Percentiles rank a stretch among this genome's conserved stretches.
Evolutionary conservation across 306 rosid species (phyloP).

Genomic region (Argentina anserina): DNA sequence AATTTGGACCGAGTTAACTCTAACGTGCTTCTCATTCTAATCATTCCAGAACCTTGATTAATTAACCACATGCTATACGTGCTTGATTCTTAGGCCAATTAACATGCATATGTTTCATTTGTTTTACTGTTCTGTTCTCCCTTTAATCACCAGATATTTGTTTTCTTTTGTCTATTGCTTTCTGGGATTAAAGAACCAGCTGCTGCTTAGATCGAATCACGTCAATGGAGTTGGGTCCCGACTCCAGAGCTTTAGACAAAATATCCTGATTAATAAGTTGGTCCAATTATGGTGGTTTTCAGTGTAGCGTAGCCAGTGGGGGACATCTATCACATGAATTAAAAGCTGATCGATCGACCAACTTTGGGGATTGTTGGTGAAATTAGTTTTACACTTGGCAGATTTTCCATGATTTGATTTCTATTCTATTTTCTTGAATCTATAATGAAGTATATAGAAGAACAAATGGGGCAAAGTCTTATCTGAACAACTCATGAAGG

Average conservation of each 20-base stretch:
- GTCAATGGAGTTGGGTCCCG: slow-evolving; percentile 4
- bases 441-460: background rate
- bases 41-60: background rate
- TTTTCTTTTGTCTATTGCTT: background rate
- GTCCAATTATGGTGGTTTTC: background rate
- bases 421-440: background rate
- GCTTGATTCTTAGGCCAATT: background rate
- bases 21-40: slow-evolving; percentile 1
- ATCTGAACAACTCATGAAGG: background rate
- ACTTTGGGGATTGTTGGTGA: background rate
- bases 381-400: background rate
- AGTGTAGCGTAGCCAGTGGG: background rate
- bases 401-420: background rate
- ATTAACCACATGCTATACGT: background rate
- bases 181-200: background rate
- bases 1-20: background rate
- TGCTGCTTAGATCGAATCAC: slow-evolving; percentile 14
- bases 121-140: background rate
- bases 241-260: background rate
- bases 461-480: background rate
- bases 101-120: background rate
- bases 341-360: background rate
- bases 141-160: background rate
- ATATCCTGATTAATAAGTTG: background rate
- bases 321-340: background rate